Evolutionary conservation across 805 yeast genomes (phyloP), one percentile per base, ranked within the genome.

Genomic region (Kazachstania africana): DNA sequence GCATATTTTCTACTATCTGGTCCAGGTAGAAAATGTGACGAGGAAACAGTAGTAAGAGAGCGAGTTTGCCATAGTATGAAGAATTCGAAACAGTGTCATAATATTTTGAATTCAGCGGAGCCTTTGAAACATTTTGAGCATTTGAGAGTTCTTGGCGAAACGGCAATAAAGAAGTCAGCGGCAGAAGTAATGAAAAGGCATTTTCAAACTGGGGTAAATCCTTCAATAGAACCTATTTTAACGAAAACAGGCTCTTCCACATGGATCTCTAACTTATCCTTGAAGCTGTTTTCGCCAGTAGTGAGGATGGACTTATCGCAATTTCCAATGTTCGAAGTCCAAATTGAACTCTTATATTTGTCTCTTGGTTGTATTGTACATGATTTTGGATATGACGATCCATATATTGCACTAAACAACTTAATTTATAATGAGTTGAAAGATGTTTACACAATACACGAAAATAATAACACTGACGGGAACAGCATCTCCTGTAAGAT

Each of bases 371-470:
- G 78, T 10, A 69, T 82, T 39, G 66, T 78, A 24, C 75, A 72
- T 37, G 93, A 81, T 51, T 82, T 77, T 57, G 93, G 93, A 1
- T 80, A 81, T 48, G 84, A 83, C 44, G 50, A 65, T 4, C 63
- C 77, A 12, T 56, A 78, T 35, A 64, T 65, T 35, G 75, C 78
- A 2, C 50, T 82, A 16, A 68, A 80, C 37, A 85, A 78, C 41
- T 27, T 79, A 3, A 69, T 79, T 43, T 78, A 75, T 10, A 23
- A 23, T 19, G 22, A 32, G 20, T 23, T 15, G 8, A 24, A 19
- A n/a, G n/a, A n/a, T n/a, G n/a, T n/a, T n/a, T n/a, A n/a, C n/a
- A n/a, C n/a, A n/a, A n/a, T n/a, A n/a, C n/a, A n/a, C n/a, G n/a
- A n/a, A n/a, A n/a, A n/a, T n/a, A n/a, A n/a, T n/a, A n/a, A n/a